These are phyloP conservation scores for Vitis riparia DNA, from an alignment of 164 flowering plant genomes.

Conservation along the genomic window DNA sequence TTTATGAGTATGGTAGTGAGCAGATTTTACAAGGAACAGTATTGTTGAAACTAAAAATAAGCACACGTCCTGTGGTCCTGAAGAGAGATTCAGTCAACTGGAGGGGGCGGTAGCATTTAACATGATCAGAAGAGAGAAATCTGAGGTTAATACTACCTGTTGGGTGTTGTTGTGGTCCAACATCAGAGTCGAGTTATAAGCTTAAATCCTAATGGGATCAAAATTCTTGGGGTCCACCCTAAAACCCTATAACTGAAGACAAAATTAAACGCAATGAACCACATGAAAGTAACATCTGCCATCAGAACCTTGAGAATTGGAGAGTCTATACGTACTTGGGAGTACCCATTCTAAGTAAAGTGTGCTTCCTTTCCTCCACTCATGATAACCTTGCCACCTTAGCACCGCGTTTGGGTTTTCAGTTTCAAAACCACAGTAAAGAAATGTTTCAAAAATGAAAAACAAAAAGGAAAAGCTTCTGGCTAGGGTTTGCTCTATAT, in stretches of 20 bases:
- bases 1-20: too few species aligned
- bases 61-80: background rate
- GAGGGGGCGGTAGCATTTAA: background rate
- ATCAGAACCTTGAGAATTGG: background rate
- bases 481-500: slow-evolving; percentile 16
- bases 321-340: background rate
- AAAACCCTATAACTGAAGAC: too few species aligned
- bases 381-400: background rate
- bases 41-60: background rate
- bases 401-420: background rate
- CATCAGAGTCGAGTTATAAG: too few species aligned
- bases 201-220: too few species aligned
- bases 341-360: too few species aligned
- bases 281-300: slow-evolving; percentile 8
- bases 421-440: background rate
- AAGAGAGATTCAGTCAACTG: background rate
- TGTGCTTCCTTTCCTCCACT: background rate
- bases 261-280: too few species aligned
- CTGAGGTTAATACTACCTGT: background rate
- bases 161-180: background rate
- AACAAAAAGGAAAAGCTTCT: background rate
- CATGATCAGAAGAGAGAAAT: background rate
- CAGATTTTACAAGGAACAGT: too few species aligned
- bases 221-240: too few species aligned
- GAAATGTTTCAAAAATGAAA: background rate